Conservation (phyloP, 2,329 filamentous ascomycete genomes). For the Venturia oleaginea region DNA sequence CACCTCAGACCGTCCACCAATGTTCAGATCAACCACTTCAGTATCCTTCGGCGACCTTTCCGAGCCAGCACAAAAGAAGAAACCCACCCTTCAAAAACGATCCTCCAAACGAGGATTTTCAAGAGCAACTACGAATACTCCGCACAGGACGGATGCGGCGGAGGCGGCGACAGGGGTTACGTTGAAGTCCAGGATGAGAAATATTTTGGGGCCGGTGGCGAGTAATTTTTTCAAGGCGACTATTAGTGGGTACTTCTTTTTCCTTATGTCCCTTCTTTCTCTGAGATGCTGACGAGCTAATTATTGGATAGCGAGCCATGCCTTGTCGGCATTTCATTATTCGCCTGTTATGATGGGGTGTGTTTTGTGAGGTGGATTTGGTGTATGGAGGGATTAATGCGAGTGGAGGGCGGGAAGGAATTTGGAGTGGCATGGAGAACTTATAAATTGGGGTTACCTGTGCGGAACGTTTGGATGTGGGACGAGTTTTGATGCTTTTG, state of each 20-base stretch:
- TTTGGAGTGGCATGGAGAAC: not conserved
- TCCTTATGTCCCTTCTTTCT: not conserved
- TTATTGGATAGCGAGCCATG: not conserved
- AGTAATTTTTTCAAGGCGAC: not conserved
- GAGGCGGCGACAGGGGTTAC: not conserved
- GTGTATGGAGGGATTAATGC: not conserved
- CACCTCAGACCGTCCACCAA: not conserved
- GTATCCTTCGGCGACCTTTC: not conserved
- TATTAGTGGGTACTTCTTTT: not conserved
- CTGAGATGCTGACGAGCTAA: not conserved
- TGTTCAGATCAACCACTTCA: not conserved
- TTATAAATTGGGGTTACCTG: not conserved
- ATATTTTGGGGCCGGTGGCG: not conserved
- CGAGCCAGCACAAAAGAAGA: not conserved
- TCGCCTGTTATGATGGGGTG: not conserved
- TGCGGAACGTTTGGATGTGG: not conserved
- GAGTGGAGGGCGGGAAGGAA: not conserved
- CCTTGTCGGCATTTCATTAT: not conserved
- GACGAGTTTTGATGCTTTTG: not conserved
- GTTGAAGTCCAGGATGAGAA: not conserved
- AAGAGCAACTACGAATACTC: not conserved
- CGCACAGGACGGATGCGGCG: not conserved
- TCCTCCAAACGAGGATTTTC: not conserved
- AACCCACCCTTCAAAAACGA: not conserved
- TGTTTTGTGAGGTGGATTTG: not conserved